A percentile compares a stretch with the other conserved stretches of the same genome.
phyloP scores from a whole-genome alignment of 2,329 filamentous ascomycete genomes.

The Aspergillus proliferans region DNA sequence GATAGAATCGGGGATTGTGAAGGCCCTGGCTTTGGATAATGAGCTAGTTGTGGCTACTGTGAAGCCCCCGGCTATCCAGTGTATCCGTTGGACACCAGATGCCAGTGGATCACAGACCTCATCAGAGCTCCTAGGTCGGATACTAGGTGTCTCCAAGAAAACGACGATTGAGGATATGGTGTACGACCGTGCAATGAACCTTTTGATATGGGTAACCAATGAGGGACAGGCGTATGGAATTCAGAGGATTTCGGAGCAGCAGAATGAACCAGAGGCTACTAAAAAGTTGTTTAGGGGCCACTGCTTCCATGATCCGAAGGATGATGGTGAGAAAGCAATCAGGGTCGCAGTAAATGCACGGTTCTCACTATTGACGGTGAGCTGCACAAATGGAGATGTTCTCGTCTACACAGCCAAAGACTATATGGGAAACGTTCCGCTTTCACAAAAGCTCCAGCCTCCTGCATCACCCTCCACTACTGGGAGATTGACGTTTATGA shows the following conservation, averaged over 20 bases:
- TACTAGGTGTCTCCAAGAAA: slow-evolving; percentile 78
- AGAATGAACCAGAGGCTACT: slow-evolving; percentile 40
- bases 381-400: slow-evolving; percentile 71
- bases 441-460: slow-evolving; percentile 70
- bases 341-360: slow-evolving; percentile 84
- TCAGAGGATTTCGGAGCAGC: slow-evolving; percentile 54
- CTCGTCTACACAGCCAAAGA: slow-evolving; percentile 89
- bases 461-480: slow-evolving; percentile 62
- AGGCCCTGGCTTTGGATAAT: slow-evolving; percentile 81
- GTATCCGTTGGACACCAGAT: slow-evolving; percentile 90
- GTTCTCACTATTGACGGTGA: slow-evolving; percentile 87
- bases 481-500: slow-evolving; percentile 66
- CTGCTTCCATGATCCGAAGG: slow-evolving; percentile 74
- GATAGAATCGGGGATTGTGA: slow-evolving; percentile 89
- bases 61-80: slow-evolving; percentile 91
- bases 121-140: slow-evolving; percentile 81
- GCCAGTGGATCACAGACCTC: slow-evolving; percentile 75
- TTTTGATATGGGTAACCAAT: slow-evolving; percentile 84
- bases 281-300: slow-evolving; percentile 79
- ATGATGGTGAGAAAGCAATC: slow-evolving; percentile 55
- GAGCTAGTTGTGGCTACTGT: slow-evolving; percentile 86
- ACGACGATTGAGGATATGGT: slow-evolving; percentile 75
- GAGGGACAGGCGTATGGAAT: slow-evolving; percentile 88
- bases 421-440: slow-evolving; percentile 84
- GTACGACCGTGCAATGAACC: slow-evolving; percentile 91